Percentiles rank a stretch among this genome's conserved stretches.
Evolutionary conservation across 2,329 filamentous ascomycete genomes (phyloP).

Genomic region (Penicillium oxalicum): DNA sequence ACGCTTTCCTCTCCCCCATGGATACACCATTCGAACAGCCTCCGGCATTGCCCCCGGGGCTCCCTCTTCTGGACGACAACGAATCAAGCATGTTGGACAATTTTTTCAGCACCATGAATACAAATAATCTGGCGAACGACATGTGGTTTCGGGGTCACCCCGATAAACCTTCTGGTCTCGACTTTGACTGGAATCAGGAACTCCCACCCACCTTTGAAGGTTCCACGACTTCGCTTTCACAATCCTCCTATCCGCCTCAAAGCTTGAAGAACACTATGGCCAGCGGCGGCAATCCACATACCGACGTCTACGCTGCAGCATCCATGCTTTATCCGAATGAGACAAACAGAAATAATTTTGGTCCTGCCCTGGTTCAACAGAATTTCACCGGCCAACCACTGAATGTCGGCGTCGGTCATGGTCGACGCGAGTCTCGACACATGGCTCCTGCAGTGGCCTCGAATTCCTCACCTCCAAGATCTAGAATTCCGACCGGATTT

Average conservation of each 20-base stretch:
- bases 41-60: slow-evolving; percentile 59
- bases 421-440: slow-evolving; percentile 12
- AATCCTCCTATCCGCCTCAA: slow-evolving; percentile 38
- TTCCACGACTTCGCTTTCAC: slow-evolving; percentile 58
- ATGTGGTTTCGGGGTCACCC: slow-evolving; percentile 31
- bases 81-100: slow-evolving; percentile 51
- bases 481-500: slow-evolving; percentile 26
- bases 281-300: slow-evolving; percentile 23
- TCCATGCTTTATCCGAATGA: slow-evolving; percentile 43
- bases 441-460: slow-evolving; percentile 16
- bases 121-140: slow-evolving; percentile 34
- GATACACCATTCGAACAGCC: slow-evolving; percentile 43
- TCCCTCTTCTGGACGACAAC: slow-evolving; percentile 57
- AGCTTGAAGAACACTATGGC: slow-evolving; percentile 23
- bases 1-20: slow-evolving; percentile 30
- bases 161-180: slow-evolving; percentile 25
- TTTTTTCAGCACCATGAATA: slow-evolving; percentile 40
- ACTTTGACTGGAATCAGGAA: slow-evolving; percentile 41
- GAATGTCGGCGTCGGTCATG: slow-evolving; percentile 17
- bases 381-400: slow-evolving; percentile 21
- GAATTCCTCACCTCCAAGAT: slow-evolving; percentile 11
- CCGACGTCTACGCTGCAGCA: slow-evolving; percentile 54
- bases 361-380: slow-evolving; percentile 27
- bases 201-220: slow-evolving; percentile 62
- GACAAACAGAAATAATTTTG: slow-evolving; percentile 25